phyloP scores from a whole-genome alignment of 75 land plant genomes.

The Larix kaempferi region DNA sequence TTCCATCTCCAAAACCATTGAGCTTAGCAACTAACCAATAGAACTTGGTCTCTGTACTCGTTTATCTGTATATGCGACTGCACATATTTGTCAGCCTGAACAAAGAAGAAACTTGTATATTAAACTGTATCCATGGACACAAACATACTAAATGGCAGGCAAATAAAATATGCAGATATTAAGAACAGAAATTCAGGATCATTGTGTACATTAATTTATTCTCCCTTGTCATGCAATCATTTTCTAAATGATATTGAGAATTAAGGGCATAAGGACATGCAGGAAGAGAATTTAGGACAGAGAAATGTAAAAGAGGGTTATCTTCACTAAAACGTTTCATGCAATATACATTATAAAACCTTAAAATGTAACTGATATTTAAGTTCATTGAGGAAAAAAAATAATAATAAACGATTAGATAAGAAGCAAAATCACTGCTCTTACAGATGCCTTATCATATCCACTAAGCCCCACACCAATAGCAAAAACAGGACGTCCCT shows the following conservation, averaged over 20 bases:
- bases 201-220: not conserved
- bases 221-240: not conserved
- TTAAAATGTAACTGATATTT: not conserved
- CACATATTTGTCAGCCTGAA: conserved; percentile 86
- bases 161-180: too few species aligned
- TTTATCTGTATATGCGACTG: conserved; percentile 99
- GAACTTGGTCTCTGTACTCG: conserved; percentile 90
- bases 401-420: not conserved
- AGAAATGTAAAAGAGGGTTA: too few species aligned
- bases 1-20: not conserved
- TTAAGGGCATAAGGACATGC: too few species aligned
- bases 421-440: conserved; percentile 10
- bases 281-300: not conserved
- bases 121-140: not conserved
- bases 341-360: not conserved
- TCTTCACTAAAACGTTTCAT: not conserved
- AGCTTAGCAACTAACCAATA: conserved; percentile 50
- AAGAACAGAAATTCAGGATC: not conserved
- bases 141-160: too few species aligned
- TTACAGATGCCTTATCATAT: conserved; percentile 54
- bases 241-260: not conserved
- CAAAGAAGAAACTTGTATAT: not conserved
- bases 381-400: not conserved
- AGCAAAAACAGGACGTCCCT: conserved; percentile 68
- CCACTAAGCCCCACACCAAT: conserved; percentile 59